Evolutionary conservation across 345 rosid species (phyloP).

Genomic region (Reutealis trisperma): DNA sequence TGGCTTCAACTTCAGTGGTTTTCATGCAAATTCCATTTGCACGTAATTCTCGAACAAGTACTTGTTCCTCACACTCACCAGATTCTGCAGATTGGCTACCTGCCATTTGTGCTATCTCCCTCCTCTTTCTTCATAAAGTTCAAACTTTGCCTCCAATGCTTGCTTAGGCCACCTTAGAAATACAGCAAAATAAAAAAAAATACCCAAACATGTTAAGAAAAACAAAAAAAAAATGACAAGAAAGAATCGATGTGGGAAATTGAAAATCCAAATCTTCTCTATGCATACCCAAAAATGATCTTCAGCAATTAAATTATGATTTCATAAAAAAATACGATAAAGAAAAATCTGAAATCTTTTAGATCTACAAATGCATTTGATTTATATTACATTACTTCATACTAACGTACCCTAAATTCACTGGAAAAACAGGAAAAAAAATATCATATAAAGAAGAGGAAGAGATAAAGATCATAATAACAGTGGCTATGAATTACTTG

Average conservation of each 20-base stretch:
- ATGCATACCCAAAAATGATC: neutral
- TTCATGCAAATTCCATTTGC: slow-evolving; percentile 76
- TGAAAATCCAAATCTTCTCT: neutral
- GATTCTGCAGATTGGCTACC: slow-evolving; percentile 39
- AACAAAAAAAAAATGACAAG: neutral
- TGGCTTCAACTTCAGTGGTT: slow-evolving; percentile 79
- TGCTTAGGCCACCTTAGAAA: neutral
- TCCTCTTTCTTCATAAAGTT: slow-evolving; percentile 21
- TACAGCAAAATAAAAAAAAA: neutral
- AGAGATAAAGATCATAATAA: neutral
- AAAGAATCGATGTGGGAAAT: neutral
- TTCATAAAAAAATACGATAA: neutral
- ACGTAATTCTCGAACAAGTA: slow-evolving; percentile 42
- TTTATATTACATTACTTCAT: too few species aligned
- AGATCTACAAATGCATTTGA: neutral
- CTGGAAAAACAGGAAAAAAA: too few species aligned
- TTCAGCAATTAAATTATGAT: neutral
- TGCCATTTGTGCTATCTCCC: slow-evolving; percentile 19
- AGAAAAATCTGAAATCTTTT: neutral
- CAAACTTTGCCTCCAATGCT: neutral
- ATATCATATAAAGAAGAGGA: neutral
- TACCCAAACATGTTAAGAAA: neutral
- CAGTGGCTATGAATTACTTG: too few species aligned
- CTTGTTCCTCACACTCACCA: slow-evolving; percentile 39
- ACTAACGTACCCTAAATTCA: too few species aligned